A percentile compares a stretch with the other conserved stretches of the same genome.
Conservation (phyloP, 129 eudicot genomes). For the Sambucus nigra region DNA sequence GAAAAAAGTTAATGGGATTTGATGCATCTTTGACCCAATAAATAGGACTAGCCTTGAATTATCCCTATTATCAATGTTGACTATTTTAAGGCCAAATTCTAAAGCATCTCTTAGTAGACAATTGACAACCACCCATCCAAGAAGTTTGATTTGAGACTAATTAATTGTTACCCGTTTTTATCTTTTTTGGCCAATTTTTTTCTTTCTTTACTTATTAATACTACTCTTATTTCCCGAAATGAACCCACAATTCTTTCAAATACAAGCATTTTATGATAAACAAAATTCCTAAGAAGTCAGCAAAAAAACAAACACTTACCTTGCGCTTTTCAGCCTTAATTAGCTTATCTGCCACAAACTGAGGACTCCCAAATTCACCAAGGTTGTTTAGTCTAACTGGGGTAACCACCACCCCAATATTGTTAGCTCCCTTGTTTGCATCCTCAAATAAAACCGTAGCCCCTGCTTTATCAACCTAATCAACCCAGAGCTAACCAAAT, state of each 20-base stretch:
- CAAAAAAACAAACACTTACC: conserved; percentile 21
- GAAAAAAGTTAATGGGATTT: no score
- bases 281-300: neutral
- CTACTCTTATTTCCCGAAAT: neutral
- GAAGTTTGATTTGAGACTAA: no score
- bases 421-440: conserved; percentile 58
- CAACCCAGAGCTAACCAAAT: conserved; percentile 3
- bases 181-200: no score
- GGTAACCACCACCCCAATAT: conserved; percentile 74
- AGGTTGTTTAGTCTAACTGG: conserved; percentile 64
- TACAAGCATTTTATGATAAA: neutral
- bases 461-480: conserved; percentile 82
- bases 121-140: no score
- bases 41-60: no score
- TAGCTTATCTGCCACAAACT: conserved; percentile 73
- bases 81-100: no score
- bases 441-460: conserved; percentile 81
- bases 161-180: no score
- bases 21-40: no score
- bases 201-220: neutral
- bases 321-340: conserved; percentile 88
- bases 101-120: no score
- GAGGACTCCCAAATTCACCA: conserved; percentile 67
- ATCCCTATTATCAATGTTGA: no score
- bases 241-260: neutral